Evolutionary conservation across 2,329 filamentous ascomycete species (phyloP).

Genomic region (Botryotinia convoluta): DNA sequence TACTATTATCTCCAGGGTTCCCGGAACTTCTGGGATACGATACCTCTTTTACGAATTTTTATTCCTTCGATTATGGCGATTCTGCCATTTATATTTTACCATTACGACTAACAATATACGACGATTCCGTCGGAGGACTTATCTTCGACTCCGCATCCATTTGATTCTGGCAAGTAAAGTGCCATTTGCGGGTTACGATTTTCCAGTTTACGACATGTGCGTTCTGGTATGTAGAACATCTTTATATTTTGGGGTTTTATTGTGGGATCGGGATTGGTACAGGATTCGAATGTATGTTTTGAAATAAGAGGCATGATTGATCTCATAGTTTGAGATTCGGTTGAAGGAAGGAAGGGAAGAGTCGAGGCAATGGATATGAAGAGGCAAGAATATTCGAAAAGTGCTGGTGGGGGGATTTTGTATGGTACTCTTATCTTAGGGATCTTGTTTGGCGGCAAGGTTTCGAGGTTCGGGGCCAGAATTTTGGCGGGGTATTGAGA

Average conservation of each 20-base stretch:
- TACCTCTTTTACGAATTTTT: not conserved
- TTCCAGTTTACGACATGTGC: not conserved
- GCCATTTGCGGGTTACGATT: not conserved
- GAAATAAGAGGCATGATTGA: not conserved
- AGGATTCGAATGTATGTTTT: not conserved
- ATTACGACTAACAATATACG: not conserved
- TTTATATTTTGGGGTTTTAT: not conserved
- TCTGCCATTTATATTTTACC: not conserved
- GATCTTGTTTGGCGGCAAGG: not conserved
- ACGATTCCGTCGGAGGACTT: not conserved
- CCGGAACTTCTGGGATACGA: fast-evolving
- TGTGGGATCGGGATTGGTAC: not conserved
- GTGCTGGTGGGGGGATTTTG: not conserved
- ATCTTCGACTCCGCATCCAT: too few relatives aligned
- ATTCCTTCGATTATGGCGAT: not conserved
- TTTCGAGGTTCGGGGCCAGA: not conserved
- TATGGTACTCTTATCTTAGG: not conserved
- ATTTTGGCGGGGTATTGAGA: not conserved
- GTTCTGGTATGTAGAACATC: not conserved
- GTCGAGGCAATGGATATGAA: not conserved
- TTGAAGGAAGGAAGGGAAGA: not conserved
- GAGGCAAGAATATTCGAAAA: not conserved
- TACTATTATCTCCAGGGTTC: too few relatives aligned
- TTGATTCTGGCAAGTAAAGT: not conserved
- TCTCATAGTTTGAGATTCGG: fast-evolving